Percentiles rank a stretch among this genome's conserved stretches.
These are phyloP conservation scores for Amanita jacksonii DNA, from an alignment of 768 basidiomycete species.

Conservation along the genomic window DNA sequence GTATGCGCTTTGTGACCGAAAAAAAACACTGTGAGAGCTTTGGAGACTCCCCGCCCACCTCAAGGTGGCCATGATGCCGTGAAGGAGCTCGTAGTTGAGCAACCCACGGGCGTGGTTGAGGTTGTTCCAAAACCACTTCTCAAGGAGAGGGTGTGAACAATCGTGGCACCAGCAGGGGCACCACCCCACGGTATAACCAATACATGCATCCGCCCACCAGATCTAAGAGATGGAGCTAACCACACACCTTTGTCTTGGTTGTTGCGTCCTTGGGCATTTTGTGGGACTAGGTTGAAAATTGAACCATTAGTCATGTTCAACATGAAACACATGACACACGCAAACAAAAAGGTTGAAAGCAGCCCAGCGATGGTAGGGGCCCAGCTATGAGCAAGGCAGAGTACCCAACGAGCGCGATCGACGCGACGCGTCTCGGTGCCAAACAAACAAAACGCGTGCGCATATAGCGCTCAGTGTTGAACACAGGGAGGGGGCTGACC, in stretches of 20 bases:
- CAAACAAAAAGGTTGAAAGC: not conserved
- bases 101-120: not conserved
- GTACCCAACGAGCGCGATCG: slow-evolving; percentile 10
- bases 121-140: not conserved
- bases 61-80: not conserved
- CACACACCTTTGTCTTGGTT: slow-evolving; percentile 56
- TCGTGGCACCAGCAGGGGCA: not conserved
- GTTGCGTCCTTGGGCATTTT: slow-evolving; percentile 75
- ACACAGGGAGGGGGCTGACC: not conserved
- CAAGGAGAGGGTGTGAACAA: not conserved
- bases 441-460: slow-evolving; percentile 14
- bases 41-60: not conserved
- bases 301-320: slow-evolving; percentile 7
- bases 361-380: not conserved
- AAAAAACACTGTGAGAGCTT: not conserved
- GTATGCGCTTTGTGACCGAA: not conserved
- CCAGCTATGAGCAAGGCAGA: not conserved
- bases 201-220: slow-evolving; percentile 7
- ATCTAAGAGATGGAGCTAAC: slow-evolving; percentile 15
- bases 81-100: not conserved
- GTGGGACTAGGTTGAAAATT: slow-evolving; percentile 7
- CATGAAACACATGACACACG: slow-evolving; percentile 8
- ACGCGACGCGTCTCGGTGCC: slow-evolving; percentile 18
- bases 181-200: too few species aligned
- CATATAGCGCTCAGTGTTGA: slow-evolving; percentile 10